phyloP scores from a whole-genome alignment of 2,329 filamentous ascomycete species.

The Lomentospora prolificans region DNA sequence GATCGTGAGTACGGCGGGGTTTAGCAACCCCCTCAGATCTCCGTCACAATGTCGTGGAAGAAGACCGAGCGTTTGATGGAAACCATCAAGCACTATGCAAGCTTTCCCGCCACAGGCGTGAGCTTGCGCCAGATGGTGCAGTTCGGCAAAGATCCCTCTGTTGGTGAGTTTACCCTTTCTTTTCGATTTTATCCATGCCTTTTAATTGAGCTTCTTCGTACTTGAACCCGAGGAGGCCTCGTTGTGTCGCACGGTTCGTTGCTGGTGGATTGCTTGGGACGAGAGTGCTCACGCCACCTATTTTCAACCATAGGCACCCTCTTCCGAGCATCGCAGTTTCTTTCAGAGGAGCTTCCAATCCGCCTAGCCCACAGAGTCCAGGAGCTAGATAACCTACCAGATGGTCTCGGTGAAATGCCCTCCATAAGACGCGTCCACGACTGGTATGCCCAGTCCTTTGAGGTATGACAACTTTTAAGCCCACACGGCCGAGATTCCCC shows the following conservation, averaged over 20 bases:
- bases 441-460: constrained; percentile 99
- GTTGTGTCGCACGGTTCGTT: too few relatives aligned
- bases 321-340: constrained; percentile 95
- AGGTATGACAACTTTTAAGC: constrained; percentile 51
- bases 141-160: constrained; percentile 89
- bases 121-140: constrained; percentile 98
- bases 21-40: constrained; percentile 9
- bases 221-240: too few relatives aligned
- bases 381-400: constrained; percentile 82
- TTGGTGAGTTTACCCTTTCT: constrained; percentile 46
- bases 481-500: too few relatives aligned
- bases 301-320: constrained; percentile 60
- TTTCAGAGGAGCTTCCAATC: constrained; percentile 96
- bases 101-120: constrained; percentile 91
- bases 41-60: constrained; percentile 78
- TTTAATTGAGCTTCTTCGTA: neutral
- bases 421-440: constrained; percentile 91
- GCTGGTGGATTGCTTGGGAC: too few relatives aligned
- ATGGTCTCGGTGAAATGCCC: constrained; percentile 96
- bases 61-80: constrained; percentile 85
- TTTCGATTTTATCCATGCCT: neutral
- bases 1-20: constrained; percentile 5
- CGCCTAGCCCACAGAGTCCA: constrained; percentile 92
- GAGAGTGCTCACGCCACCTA: neutral
- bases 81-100: constrained; percentile 94